A percentile compares a stretch with the other conserved stretches of the same genome.
Evolutionary conservation across 225 moss, liverwort and hornwort genomes (phyloP).

Genomic region (Bryoerythrophyllum caledonicum): DNA sequence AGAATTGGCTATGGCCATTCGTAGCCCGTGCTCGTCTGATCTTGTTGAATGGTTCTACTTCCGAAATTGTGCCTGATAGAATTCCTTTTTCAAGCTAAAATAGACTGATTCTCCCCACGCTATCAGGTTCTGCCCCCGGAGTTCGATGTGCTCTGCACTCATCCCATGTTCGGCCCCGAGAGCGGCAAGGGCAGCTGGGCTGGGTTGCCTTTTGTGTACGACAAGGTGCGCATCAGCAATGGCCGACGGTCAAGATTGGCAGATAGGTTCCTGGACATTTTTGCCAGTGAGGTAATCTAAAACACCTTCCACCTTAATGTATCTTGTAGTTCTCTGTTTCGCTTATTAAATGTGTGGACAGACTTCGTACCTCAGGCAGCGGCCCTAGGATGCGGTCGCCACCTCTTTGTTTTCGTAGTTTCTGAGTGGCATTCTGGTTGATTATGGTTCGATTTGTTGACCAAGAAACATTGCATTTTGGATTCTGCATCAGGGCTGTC

Average conservation of each 20-base stretch:
- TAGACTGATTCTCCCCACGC: neutral
- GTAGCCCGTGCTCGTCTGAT: neutral
- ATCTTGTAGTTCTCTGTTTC: neutral
- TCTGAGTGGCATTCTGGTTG: neutral
- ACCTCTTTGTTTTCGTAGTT: neutral
- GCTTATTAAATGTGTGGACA: neutral
- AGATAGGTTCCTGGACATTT: constrained; percentile 53
- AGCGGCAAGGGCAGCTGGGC: constrained; percentile 68
- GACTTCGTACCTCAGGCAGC: neutral
- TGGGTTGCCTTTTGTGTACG: constrained; percentile 68
- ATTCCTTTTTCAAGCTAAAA: neutral
- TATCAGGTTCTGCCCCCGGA: constrained; percentile 66
- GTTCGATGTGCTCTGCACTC: constrained; percentile 87
- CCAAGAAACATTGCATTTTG: neutral
- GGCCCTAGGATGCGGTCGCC: neutral
- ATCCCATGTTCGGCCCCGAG: constrained; percentile 84
- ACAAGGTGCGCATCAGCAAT: constrained; percentile 66
- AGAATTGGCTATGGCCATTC: neutral
- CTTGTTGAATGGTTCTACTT: neutral
- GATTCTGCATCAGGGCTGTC: constrained; percentile 54
- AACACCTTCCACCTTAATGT: neutral
- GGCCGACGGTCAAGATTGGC: constrained; percentile 44
- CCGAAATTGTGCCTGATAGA: neutral
- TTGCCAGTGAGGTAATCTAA: constrained; percentile 59
- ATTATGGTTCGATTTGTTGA: neutral